A percentile compares a stretch with the other conserved stretches of the same genome.
Conservation (phyloP, 192 early-diverging fungal species). For the Backusella westeae region DNA sequence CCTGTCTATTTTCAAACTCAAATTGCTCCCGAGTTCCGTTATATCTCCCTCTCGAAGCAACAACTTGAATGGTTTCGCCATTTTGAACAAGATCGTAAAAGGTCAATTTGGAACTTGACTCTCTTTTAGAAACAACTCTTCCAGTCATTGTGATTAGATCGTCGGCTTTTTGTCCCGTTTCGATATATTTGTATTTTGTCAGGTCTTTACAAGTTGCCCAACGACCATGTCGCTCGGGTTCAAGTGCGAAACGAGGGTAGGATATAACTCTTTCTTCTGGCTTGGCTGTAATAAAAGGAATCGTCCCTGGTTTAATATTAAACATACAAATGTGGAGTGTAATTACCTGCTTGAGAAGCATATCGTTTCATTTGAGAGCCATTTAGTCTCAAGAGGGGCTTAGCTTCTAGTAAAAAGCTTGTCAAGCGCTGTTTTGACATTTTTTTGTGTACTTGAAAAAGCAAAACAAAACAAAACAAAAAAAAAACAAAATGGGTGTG, state of each 20-base stretch:
- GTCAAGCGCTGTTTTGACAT: not conserved
- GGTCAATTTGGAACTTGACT: constrained; percentile 68
- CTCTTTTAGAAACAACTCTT: constrained; percentile 64
- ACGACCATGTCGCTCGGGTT: constrained; percentile 13
- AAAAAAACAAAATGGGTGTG: not conserved
- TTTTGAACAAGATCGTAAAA: constrained; percentile 72
- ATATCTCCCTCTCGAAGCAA: constrained; percentile 52
- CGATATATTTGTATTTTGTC: not conserved
- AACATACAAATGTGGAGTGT: not conserved
- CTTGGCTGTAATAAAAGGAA: not conserved
- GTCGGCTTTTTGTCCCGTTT: constrained; percentile 15
- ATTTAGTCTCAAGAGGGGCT: not conserved
- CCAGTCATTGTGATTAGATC: constrained; percentile 41
- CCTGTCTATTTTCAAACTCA: constrained; percentile 35
- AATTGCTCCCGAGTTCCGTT: constrained; percentile 42
- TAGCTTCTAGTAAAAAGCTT: not conserved
- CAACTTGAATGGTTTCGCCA: constrained; percentile 60
- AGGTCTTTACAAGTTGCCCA: constrained; percentile 19
- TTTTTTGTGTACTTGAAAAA: not conserved
- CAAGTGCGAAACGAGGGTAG: constrained; percentile 12
- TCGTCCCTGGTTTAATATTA: not conserved
- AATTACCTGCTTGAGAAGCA: not conserved
- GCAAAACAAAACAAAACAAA: not conserved
- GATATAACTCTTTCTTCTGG: not conserved
- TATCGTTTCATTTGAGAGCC: not conserved